Evolutionary conservation across 495 filamentous ascomycete species (phyloP), one percentile per base, ranked within the genome.

Genomic region (Lepidopterella palustris): DNA sequence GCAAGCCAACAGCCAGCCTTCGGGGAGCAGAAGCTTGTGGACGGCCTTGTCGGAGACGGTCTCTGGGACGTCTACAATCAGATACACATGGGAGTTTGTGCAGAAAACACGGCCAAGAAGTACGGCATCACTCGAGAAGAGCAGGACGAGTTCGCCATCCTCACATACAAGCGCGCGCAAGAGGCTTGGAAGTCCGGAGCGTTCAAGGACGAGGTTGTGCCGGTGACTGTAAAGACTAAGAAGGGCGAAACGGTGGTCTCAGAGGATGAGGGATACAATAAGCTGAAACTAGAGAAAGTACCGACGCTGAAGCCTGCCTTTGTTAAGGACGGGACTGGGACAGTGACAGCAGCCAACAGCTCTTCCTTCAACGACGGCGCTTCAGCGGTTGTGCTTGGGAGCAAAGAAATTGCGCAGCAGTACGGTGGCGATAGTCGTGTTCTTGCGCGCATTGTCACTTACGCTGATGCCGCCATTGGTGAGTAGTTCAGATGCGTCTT

Each of bases 11-110:
- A 90, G 64, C 88, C 91, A 4, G 74, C 88, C 0, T 95, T 96
- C 64, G 93, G 93, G 31, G 83, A 95, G 60, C 77, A 95, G 66
- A 85, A 86, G 70, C 75, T 92, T 72, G 86, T 92, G 71, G 93
- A 98, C 70, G 93, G 93, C 3, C 73, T 98, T 66, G 87, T 97
- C 66, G 95, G 92, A 73, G 93, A 98, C 69, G 93, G 93, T 8
- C 76, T 98, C 39, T 96, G 90, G 82, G 93, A 98, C 74, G 91
- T 96, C 23, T 98, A 97, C 73, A 89, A 95, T 71, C 80, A 95
- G 68, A 86, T 97, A 68, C 92, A 96, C 70, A 98, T 98, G 93
- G 93, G 93, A 6, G 87, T 91, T 58, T 98, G 93, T 68, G 93
- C 92, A n/a, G 93, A 98, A 77, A 86, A 87, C 57, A 96, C 92